A percentile compares a stretch with the other conserved stretches of the same genome.
Conservation (phyloP, 116 monocot species). For the Cymodocea nodosa region DNA sequence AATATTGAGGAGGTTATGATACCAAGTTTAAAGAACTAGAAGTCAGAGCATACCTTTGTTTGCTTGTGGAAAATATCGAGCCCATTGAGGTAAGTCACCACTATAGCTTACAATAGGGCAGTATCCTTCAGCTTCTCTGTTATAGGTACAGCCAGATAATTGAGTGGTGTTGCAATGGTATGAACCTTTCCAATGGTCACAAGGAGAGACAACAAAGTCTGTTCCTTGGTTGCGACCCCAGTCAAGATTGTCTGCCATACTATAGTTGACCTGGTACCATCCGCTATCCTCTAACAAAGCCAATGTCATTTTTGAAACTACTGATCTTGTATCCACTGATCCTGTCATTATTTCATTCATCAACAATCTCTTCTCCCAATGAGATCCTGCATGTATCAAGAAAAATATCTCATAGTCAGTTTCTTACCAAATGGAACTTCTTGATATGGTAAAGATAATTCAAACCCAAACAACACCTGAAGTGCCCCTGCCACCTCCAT, state of each 20-base stretch:
- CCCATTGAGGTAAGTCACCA: constrained; percentile 91
- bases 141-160: constrained; percentile 96
- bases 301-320: constrained; percentile 97
- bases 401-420: not conserved
- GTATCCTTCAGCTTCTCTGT: constrained; percentile 97
- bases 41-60: constrained; percentile 55
- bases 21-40: not conserved
- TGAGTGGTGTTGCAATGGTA: constrained; percentile 94
- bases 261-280: constrained; percentile 95
- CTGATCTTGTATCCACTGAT: constrained; percentile 95
- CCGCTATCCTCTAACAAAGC: constrained; percentile 97
- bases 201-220: constrained; percentile 78
- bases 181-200: constrained; percentile 84
- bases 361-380: constrained; percentile 96
- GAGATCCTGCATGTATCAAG: constrained; percentile 47
- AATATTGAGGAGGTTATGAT: not conserved
- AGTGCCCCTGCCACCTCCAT: constrained; percentile 95
- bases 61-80: constrained; percentile 84
- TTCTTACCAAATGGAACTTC: not conserved
- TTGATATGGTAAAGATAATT: not conserved
- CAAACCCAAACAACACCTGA: constrained; percentile 38
- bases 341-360: constrained; percentile 99
- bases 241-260: constrained; percentile 89
- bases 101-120: constrained; percentile 96
- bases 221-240: constrained; percentile 97